Evolutionary conservation across 495 filamentous ascomycete species (phyloP).

Genomic region (Penicillium coprophilum): DNA sequence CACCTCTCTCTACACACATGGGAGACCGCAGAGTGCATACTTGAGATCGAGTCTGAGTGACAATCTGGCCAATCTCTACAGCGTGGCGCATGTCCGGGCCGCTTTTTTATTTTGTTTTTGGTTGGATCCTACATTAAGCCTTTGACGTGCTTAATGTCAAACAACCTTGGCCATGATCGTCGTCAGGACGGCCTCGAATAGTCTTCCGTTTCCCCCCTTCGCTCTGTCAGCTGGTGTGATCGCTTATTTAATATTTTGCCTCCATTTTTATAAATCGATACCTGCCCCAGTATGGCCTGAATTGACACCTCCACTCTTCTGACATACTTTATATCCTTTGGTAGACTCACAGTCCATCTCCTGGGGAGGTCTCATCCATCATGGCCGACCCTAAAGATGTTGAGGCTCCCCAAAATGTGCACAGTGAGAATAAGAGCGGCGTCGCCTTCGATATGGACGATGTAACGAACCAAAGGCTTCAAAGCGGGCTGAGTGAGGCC

Average conservation of each 20-base stretch:
- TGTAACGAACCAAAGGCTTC: conserved; percentile 28
- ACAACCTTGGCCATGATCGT: neutral
- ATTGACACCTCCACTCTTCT: conserved; percentile 3
- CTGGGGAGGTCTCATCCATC: conserved; percentile 8
- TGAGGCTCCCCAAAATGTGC: conserved; percentile 27
- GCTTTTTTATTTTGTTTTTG: neutral
- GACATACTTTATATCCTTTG: conserved; percentile 2
- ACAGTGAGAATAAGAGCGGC: conserved; percentile 34
- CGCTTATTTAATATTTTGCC: neutral
- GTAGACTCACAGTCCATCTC: neutral
- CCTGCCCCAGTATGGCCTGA: neutral
- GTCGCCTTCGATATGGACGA: conserved; percentile 31
- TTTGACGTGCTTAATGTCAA: neutral
- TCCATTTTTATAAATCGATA: neutral
- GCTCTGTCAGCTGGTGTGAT: neutral
- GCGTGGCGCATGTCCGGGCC: neutral
- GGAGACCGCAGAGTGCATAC: conserved; percentile 1
- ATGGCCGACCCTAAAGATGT: conserved; percentile 38
- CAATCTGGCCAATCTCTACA: neutral
- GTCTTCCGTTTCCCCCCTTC: conserved; percentile 1
- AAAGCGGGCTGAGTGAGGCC: conserved; percentile 29
- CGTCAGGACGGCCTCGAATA: conserved; percentile 3
- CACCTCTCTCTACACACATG: conserved; percentile 5
- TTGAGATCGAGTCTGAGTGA: neutral
- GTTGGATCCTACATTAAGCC: neutral